Evolutionary conservation across 345 rosid genomes (phyloP).

Genomic region (Citrus sp.): DNA sequence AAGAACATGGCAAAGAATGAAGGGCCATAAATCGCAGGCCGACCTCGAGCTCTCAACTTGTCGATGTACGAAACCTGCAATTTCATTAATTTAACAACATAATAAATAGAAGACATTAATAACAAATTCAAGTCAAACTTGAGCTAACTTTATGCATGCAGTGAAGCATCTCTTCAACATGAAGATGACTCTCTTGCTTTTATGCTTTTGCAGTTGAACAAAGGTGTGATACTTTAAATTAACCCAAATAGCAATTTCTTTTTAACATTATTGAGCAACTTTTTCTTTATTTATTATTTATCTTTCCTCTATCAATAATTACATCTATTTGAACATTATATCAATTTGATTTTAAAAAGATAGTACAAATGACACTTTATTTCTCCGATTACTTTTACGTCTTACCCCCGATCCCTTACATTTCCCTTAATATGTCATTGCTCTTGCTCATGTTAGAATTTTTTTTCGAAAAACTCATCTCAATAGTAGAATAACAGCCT

Average conservation of each 20-base stretch:
- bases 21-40: background rate
- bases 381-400: too few relatives aligned
- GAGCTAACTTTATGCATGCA: background rate
- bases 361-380: too few relatives aligned
- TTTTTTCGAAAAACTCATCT: too few relatives aligned
- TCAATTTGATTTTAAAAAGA: background rate
- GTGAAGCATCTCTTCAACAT: background rate
- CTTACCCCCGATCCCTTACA: too few relatives aligned
- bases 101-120: background rate
- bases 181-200: background rate
- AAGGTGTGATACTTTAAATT: background rate
- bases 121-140: background rate
- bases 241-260: background rate
- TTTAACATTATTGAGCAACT: background rate
- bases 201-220: background rate
- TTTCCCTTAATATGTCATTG: too few relatives aligned
- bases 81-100: background rate
- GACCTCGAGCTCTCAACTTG: constrained; percentile 18
- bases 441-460: too few relatives aligned
- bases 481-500: too few relatives aligned
- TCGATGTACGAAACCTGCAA: background rate
- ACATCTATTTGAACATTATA: background rate
- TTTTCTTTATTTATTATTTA: background rate
- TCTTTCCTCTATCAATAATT: background rate
- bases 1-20: background rate